Conservation (phyloP, 331 rosid species). For the Malus hybrid region DNA sequence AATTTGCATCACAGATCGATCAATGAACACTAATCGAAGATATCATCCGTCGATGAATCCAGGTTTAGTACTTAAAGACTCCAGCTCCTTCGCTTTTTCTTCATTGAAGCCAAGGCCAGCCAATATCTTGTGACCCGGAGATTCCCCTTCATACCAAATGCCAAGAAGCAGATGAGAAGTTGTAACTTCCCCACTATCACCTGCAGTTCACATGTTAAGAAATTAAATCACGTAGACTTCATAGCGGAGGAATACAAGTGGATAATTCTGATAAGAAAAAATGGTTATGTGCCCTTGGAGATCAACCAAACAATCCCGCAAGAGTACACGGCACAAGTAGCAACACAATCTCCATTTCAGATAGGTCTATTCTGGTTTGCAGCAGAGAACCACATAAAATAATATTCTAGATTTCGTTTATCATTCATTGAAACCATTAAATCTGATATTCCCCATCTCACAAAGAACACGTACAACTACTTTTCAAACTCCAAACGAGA, state of each 20-base stretch:
- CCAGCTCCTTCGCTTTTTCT: constrained; percentile 61
- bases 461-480: not conserved
- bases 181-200: constrained; percentile 42
- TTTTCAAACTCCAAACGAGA: not conserved
- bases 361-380: not conserved
- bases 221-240: not conserved
- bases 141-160: constrained; percentile 56
- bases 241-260: not conserved
- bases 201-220: constrained; percentile 25
- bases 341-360: not conserved
- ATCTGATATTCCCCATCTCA: not conserved
- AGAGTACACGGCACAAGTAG: not conserved
- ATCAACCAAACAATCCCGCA: not conserved
- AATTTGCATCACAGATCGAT: constrained; percentile 17
- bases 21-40: constrained; percentile 3
- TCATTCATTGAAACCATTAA: not conserved
- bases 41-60: constrained; percentile 38
- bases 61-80: constrained; percentile 39
- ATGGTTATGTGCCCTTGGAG: not conserved
- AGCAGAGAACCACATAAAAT: not conserved
- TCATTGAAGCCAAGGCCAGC: constrained; percentile 48
- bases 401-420: not conserved
- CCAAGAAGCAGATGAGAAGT: constrained; percentile 62
- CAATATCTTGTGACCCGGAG: constrained; percentile 57
- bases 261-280: not conserved